Conservation (phyloP, 2,329 filamentous ascomycete species). For the Calonectria pauciramosa region DNA sequence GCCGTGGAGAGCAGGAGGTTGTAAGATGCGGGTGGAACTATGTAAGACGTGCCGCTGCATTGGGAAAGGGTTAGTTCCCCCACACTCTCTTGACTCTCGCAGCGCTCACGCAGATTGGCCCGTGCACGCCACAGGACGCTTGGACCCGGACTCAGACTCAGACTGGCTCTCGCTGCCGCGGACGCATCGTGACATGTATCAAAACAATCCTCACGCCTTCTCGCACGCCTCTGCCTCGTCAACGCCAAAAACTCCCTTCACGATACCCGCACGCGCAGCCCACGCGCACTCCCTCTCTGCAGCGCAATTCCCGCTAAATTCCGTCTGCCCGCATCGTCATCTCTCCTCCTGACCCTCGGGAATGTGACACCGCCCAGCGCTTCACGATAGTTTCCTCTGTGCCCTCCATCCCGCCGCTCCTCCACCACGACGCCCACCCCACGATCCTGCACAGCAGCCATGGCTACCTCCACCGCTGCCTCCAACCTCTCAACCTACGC, state of each 20-base stretch:
- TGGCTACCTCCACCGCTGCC: conserved; percentile 41
- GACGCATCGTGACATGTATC: conserved; percentile 6
- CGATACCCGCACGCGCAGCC: conserved; percentile 1
- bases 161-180: neutral
- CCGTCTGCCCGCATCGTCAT: neutral
- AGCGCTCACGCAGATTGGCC: neutral
- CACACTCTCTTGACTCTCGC: neutral
- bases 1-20: neutral
- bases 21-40: neutral
- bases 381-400: conserved; percentile 7
- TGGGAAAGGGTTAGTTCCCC: conserved; percentile 1
- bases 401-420: conserved; percentile 24
- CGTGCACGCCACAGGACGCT: conserved; percentile 11
- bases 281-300: neutral
- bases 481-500: conserved; percentile 58
- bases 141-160: neutral
- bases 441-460: conserved; percentile 26
- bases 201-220: conserved; percentile 22
- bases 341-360: neutral
- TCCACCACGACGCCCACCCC: conserved; percentile 18
- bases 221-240: conserved; percentile 7
- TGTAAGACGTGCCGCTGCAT: conserved; percentile 10
- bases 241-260: conserved; percentile 17
- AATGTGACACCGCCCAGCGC: conserved; percentile 7
- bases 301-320: conserved; percentile 5